Evolutionary conservation across 148 eudicot species (phyloP), one percentile per base, ranked within the genome.

Genomic region (Dysphania ambrosioides): DNA sequence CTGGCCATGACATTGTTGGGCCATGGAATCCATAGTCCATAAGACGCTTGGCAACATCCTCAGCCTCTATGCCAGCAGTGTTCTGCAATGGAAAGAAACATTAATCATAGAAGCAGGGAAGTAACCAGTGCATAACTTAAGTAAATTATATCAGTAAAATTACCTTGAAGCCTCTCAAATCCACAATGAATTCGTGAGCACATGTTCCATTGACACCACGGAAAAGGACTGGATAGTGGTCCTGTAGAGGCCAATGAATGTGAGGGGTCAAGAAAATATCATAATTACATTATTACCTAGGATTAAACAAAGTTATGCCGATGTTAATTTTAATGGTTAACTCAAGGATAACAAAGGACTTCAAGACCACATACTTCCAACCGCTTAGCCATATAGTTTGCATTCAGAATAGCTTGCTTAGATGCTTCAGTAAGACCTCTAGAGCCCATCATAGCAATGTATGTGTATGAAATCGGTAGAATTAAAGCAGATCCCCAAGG

Each of bases 1-100:
- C 98, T 30, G 98, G 98, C 97, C 97, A 95, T 70, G 98, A 95
- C 98, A 95, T 95, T 53, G 98, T 95, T 63, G 97, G 98, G 30
- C 90, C 97, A 74, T 95, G 98, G 76, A 92, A 95, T 79, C 98
- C 97, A 61, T 95, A 95, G 83, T 95, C 98, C 83, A 95, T 95
- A 42, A 95, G 96, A 77, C 98, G 93, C 79, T 95, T 95, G 49
- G 98, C 98, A 47, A 95, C 90, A 81, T 95, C 98, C 82, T 95
- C 98, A 41, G 98, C 86, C 80, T 95, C 98, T 58, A 95, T 86
- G 65, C 97, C 97, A 81, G 97, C 97, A 79, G 98, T 92, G 72
- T 78, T 84, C 98, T 95, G 71, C 44, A 80, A 59, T 42, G 68
- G 79, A 32, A 74, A 75, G 47, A 35, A 41, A 47, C 68, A 57